Conservation (phyloP, 139 green algal genomes). For the Edaphochlamys debaryana region DNA sequence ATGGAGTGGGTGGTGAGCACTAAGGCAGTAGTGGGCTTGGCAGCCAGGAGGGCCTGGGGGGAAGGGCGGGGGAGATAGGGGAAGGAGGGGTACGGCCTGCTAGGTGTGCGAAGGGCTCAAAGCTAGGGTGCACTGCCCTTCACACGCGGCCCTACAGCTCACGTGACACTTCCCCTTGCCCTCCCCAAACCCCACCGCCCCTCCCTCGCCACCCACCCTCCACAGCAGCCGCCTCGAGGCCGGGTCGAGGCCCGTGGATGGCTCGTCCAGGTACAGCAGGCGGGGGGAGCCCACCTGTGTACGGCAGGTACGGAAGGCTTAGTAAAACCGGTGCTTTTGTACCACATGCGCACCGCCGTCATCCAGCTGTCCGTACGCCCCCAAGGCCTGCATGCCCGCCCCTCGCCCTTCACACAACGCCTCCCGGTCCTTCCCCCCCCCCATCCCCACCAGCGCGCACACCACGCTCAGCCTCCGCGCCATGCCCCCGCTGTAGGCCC, state of each 20-base stretch:
- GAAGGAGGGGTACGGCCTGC: neutral
- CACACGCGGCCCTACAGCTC: too few relatives aligned
- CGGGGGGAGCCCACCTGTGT: conserved; percentile 64
- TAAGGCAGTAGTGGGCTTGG: conserved; percentile 71
- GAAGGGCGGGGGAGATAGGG: neutral
- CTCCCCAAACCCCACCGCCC: too few relatives aligned
- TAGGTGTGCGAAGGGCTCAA: too few relatives aligned
- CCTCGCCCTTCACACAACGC: too few relatives aligned
- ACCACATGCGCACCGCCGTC: too few relatives aligned
- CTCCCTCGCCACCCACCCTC: conserved; percentile 26
- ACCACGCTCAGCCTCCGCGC: conserved; percentile 82
- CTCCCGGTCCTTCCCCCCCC: too few relatives aligned
- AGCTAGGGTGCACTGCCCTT: too few relatives aligned
- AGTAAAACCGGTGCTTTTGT: neutral
- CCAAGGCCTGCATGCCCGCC: too few relatives aligned
- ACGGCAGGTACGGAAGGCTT: too few relatives aligned
- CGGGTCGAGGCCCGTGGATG: conserved; percentile 91
- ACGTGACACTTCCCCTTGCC: neutral
- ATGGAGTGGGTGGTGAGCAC: conserved; percentile 90
- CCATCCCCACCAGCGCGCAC: conserved; percentile 82
- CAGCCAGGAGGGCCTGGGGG: conserved; percentile 33
- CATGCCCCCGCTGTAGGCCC: conserved; percentile 86
- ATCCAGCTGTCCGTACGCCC: too few relatives aligned
- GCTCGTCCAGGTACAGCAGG: conserved; percentile 95
- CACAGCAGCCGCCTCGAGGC: conserved; percentile 66